phyloP scores from a whole-genome alignment of 495 filamentous ascomycete species.

The Neurospora sp. region DNA sequence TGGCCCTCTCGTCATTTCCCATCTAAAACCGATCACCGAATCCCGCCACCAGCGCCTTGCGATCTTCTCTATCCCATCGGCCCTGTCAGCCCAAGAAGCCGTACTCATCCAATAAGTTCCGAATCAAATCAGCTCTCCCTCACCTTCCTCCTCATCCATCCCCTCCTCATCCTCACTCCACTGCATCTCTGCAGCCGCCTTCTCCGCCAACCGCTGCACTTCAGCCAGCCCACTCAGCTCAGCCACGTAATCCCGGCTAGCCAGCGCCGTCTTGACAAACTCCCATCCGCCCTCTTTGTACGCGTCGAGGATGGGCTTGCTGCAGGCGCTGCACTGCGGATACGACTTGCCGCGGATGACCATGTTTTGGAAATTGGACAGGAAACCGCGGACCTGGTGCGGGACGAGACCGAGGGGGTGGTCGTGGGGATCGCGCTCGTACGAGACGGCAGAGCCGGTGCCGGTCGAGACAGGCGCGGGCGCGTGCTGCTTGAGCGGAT shows the following conservation, averaged over 20 bases:
- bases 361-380: constrained; percentile 78
- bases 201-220: constrained; percentile 74
- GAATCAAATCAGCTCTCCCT: constrained; percentile 26
- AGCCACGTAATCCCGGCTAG: constrained; percentile 78
- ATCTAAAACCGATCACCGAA: not conserved
- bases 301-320: constrained; percentile 56
- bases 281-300: constrained; percentile 72
- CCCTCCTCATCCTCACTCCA: constrained; percentile 37
- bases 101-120: not conserved
- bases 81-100: not conserved
- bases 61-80: not conserved
- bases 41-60: not conserved
- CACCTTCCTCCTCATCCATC: constrained; percentile 33
- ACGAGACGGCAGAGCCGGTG: constrained; percentile 19
- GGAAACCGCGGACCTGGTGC: constrained; percentile 86
- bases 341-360: constrained; percentile 73
- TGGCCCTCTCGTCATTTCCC: not conserved
- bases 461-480: constrained; percentile 33
- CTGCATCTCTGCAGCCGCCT: constrained; percentile 30
- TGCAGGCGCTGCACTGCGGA: constrained; percentile 87
- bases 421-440: constrained; percentile 46
- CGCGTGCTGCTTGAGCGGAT: constrained; percentile 56
- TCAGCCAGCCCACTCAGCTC: constrained; percentile 86
- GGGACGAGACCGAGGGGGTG: constrained; percentile 83
- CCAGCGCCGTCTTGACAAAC: constrained; percentile 78